Conservation (phyloP, 306 rosid genomes). For the Sphenostylis stenocarpa region DNA sequence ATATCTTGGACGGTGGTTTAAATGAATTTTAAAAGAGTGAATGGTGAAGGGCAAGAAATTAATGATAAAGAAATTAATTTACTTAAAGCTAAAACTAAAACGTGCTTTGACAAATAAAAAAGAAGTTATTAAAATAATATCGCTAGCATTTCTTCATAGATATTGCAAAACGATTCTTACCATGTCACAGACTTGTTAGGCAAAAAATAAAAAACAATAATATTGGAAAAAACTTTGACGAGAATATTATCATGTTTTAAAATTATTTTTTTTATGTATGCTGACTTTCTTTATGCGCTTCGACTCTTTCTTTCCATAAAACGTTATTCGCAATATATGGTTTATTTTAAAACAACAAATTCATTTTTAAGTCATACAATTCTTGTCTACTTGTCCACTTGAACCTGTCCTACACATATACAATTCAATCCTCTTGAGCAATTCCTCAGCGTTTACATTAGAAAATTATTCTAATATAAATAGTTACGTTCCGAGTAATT, state of each 20-base stretch:
- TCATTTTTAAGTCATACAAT: neutral
- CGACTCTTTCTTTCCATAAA: neutral
- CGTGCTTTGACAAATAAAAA: neutral
- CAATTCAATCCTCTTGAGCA: neutral
- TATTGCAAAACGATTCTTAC: neutral
- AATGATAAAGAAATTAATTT: too few species aligned
- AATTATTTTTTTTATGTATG: neutral
- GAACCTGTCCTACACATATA: neutral
- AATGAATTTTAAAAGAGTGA: too few species aligned
- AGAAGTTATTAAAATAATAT: too few species aligned
- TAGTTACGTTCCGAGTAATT: neutral
- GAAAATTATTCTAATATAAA: neutral
- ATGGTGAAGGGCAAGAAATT: too few species aligned
- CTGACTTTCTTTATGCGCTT: neutral
- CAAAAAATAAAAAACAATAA: too few species aligned
- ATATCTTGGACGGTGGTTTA: too few species aligned
- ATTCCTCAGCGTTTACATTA: neutral
- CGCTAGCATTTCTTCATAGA: neutral
- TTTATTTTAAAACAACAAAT: neutral
- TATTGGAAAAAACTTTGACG: neutral
- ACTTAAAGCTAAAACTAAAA: too few species aligned
- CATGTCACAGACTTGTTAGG: neutral
- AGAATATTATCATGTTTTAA: neutral
- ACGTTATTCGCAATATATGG: neutral
- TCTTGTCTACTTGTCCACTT: neutral